These are phyloP conservation scores for Boletus sp. DNA, from an alignment of 1,284 basidiomycete species.

Conservation along the genomic window DNA sequence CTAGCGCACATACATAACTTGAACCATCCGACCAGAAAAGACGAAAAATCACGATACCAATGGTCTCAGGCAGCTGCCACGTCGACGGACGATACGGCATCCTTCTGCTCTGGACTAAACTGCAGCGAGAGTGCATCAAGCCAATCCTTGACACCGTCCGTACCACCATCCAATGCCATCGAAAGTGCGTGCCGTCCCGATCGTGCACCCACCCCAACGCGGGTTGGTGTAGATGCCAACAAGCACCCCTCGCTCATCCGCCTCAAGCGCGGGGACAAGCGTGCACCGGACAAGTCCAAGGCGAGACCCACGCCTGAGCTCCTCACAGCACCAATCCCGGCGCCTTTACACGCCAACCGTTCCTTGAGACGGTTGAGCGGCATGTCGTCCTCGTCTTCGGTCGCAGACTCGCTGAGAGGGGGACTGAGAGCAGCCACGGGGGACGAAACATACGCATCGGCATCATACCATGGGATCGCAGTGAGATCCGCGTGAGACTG, in stretches of 20 bases:
- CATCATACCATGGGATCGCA: constrained; percentile 21
- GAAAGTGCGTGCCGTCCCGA: constrained; percentile 12
- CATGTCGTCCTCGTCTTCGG: constrained; percentile 25
- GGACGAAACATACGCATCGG: constrained; percentile 22
- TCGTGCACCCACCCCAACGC: constrained; percentile 14
- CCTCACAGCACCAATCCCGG: background rate
- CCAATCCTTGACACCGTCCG: constrained; percentile 19
- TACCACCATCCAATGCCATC: constrained; percentile 11
- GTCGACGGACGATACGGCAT: background rate
- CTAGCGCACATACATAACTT: background rate
- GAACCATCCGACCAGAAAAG: background rate
- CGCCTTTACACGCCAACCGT: constrained; percentile 14
- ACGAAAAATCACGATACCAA: background rate
- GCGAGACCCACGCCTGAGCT: background rate
- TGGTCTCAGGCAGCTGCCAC: background rate
- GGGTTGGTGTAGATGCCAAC: constrained; percentile 27
- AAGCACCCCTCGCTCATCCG: constrained; percentile 30
- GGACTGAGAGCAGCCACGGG: constrained; percentile 27
- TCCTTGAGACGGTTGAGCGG: constrained; percentile 20
- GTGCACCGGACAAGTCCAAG: background rate
- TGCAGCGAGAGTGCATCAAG: constrained; percentile 27
- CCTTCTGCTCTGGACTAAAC: constrained; percentile 8
- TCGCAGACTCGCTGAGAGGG: constrained; percentile 12
- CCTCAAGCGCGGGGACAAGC: constrained; percentile 13
- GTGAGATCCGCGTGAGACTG: constrained; percentile 13